phyloP scores from a whole-genome alignment of 225 moss, liverwort and hornwort genomes.

The Neckera pumila region DNA sequence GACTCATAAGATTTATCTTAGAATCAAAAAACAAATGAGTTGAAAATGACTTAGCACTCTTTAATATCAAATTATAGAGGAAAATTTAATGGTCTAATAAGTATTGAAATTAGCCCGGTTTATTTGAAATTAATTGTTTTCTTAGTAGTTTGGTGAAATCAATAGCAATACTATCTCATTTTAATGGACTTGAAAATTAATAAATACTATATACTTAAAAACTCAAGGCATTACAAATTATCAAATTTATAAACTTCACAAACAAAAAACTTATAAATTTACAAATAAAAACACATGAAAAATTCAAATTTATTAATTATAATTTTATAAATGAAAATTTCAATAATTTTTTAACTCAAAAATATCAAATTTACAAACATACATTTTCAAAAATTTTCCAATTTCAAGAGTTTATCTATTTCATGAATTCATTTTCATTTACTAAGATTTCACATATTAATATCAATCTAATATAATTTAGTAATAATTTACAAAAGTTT shows the following conservation, averaged over 20 bases:
- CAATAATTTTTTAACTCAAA: neutral
- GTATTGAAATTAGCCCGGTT: neutral
- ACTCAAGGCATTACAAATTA: neutral
- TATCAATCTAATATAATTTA: neutral
- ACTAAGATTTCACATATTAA: too few species aligned
- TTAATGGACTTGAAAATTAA: neutral
- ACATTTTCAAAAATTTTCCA: neutral
- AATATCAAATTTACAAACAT: neutral
- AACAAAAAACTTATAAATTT: neutral
- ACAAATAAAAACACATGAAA: neutral
- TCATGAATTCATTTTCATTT: neutral
- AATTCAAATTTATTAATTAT: neutral
- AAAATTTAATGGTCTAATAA: neutral
- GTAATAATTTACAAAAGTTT: accelerated
- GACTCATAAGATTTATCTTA: neutral
- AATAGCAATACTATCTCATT: neutral
- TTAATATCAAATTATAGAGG: neutral
- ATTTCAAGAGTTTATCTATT: neutral
- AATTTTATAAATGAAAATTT: neutral
- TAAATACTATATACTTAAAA: neutral
- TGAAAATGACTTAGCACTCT: accelerated
- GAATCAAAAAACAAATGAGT: neutral
- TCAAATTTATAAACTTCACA: neutral
- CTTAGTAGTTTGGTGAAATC: neutral
- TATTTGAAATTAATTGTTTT: accelerated